Base-by-base conservation (phyloP, 2,329 filamentous ascomycete genomes). In the Nannizziopsis arthrosporioides region DNA sequence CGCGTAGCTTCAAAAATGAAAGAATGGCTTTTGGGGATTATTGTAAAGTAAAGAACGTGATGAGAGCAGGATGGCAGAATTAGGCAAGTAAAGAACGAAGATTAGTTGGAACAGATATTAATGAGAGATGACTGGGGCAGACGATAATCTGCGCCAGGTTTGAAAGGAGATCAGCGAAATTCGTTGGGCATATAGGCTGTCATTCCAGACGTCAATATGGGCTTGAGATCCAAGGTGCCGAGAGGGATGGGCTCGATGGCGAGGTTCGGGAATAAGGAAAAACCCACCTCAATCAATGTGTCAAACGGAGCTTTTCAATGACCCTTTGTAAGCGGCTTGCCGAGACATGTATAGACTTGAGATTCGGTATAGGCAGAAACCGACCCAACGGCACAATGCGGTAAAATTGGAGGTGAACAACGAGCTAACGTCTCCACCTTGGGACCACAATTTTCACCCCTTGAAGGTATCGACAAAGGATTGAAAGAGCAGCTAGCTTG, bases 61-160 rank as follows among this genome's bases (percentile, higher is more conserved):
- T 67, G 73, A 77, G 64, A 69, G 74, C 71, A 64, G 68, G 67
- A 71, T 70, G 67, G 63, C 55, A 54, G 54, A 47, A 62, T 65
- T 65, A 67, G 64, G 56, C 59, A 54, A 54, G 63, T 69, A 77
- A 74, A 63, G 75, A 79, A 65, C 67, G 75, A 69, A 54, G 69
- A 72, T 70, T 76, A 76, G 74, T 77, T 76, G 72, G 73, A 64
- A 61, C 56, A 44, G 50, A 55, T 63, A 69, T 67, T 69, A 68
- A 73, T 64, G 56, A 60, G 63, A 66, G 61, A 40, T 67, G 57
- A 62, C 66, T 35, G 66, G 64, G 58, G 59, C 57, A 62, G 65
- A 65, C 55, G 56, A 67, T 65, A 68, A 63, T 63, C 63, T 57
- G 53, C 53, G 59, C 61, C 56, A 55, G 50, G 32, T 52, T 55